phyloP scores from a whole-genome alignment of 352 stramenopile genomes.

The Discostella stelligera region DNA sequence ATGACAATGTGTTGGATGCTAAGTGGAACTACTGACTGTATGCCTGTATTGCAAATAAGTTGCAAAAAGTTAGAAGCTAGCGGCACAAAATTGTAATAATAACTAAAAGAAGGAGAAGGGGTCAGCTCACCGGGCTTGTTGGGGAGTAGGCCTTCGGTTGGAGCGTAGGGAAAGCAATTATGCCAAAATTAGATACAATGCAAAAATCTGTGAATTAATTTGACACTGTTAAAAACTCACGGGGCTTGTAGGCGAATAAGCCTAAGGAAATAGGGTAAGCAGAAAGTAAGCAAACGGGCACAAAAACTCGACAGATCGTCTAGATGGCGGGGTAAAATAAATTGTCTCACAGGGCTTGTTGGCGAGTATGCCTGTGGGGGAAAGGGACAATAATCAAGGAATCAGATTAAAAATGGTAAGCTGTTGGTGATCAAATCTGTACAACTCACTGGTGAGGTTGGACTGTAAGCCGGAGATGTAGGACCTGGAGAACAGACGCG shows the following conservation, averaged over 20 bases:
- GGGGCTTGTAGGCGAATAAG: neutral
- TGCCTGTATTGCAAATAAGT: neutral
- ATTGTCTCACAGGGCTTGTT: slow-evolving; percentile 57
- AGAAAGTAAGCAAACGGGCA: neutral
- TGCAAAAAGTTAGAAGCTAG: neutral
- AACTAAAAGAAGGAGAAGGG: neutral
- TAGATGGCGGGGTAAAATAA: neutral
- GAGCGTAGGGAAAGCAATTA: neutral
- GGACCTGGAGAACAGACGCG: slow-evolving; percentile 62
- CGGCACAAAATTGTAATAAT: no score
- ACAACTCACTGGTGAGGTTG: slow-evolving; percentile 64
- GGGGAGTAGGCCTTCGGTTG: neutral
- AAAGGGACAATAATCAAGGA: slow-evolving; percentile 10
- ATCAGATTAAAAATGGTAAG: slow-evolving; percentile 56
- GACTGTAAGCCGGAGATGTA: slow-evolving; percentile 85
- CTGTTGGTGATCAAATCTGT: neutral
- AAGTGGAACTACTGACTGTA: neutral
- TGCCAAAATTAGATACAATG: neutral
- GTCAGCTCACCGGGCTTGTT: neutral
- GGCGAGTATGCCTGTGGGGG: slow-evolving; percentile 56
- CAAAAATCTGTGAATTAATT: neutral
- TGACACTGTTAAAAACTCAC: neutral
- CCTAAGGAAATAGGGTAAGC: neutral
- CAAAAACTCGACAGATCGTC: neutral
- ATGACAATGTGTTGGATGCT: neutral